phyloP scores from a whole-genome alignment of 768 basidiomycete species.

The Hygrocybe punicea region DNA sequence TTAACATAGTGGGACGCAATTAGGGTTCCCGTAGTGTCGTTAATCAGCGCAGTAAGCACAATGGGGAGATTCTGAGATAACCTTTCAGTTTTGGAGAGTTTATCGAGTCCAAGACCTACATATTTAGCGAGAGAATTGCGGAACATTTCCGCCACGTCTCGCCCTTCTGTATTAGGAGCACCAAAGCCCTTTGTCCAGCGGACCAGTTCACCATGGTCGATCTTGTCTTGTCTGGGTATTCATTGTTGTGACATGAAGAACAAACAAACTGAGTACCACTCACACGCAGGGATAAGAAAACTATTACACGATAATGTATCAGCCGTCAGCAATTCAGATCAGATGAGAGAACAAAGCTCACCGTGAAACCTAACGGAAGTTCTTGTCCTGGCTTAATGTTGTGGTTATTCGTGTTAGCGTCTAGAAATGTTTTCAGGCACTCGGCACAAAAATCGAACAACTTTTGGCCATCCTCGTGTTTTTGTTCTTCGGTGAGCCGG shows the following conservation, averaged over 20 bases:
- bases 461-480: slow-evolving; percentile 93
- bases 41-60: slow-evolving; percentile 82
- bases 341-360: slow-evolving; percentile 40
- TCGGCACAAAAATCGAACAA: slow-evolving; percentile 98
- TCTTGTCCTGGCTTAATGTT: slow-evolving; percentile 52
- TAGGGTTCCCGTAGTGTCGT: slow-evolving; percentile 96
- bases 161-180: slow-evolving; percentile 84
- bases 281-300: slow-evolving; percentile 95
- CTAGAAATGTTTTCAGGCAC: slow-evolving; percentile 84
- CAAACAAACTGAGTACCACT: slow-evolving; percentile 31
- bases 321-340: slow-evolving; percentile 1
- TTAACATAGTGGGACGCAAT: slow-evolving; percentile 97
- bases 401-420: slow-evolving; percentile 56
- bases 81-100: slow-evolving; percentile 2
- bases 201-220: slow-evolving; percentile 91
- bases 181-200: slow-evolving; percentile 99
- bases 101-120: slow-evolving; percentile 44
- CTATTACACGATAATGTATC: slow-evolving; percentile 30
- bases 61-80: slow-evolving; percentile 71
- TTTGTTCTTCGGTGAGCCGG: slow-evolving; percentile 94
- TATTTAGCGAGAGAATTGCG: slow-evolving; percentile 71
- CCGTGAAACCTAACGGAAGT: slow-evolving; percentile 90
- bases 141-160: slow-evolving; percentile 94
- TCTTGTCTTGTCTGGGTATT: slow-evolving; percentile 74
- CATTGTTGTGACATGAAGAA: not conserved